phyloP scores from a whole-genome alignment of 345 rosid species.

The Boechera stricta region DNA sequence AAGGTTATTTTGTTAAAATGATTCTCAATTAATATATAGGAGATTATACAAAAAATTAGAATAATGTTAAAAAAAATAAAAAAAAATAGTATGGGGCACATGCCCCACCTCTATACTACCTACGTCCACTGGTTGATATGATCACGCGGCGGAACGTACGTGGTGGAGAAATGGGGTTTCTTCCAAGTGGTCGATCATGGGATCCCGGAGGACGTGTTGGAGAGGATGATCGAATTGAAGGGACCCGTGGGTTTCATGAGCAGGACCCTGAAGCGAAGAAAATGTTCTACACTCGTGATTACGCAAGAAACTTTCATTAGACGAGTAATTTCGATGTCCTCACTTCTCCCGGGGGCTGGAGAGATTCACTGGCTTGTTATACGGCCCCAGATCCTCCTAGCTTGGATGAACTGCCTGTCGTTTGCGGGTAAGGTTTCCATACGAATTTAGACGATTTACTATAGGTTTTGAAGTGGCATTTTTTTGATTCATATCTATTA shows the following conservation, averaged over 20 bases:
- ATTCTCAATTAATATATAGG: too few relatives aligned
- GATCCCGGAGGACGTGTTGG: slow-evolving; percentile 26
- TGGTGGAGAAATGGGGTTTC: slow-evolving; percentile 48
- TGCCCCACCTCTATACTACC: too few relatives aligned
- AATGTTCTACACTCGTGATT: slow-evolving; percentile 39
- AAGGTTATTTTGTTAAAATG: too few relatives aligned
- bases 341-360: slow-evolving; percentile 45
- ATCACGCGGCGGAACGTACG: slow-evolving; percentile 1
- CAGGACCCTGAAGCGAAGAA: slow-evolving; percentile 33
- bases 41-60: too few relatives aligned
- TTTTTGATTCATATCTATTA: too few relatives aligned
- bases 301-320: neutral
- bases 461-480: too few relatives aligned
- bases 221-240: slow-evolving; percentile 34
- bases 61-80: too few relatives aligned
- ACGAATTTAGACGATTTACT: too few relatives aligned
- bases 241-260: slow-evolving; percentile 35
- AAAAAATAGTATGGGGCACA: too few relatives aligned
- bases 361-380: slow-evolving; percentile 42
- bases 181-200: slow-evolving; percentile 61
- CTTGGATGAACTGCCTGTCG: slow-evolving; percentile 47
- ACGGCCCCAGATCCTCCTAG: slow-evolving; percentile 50
- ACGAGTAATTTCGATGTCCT: slow-evolving; percentile 53
- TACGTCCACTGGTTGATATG: neutral
- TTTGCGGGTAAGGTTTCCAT: slow-evolving; percentile 43